Conservation (phyloP, 116 monocot species). For the Posidonia oceanica region DNA sequence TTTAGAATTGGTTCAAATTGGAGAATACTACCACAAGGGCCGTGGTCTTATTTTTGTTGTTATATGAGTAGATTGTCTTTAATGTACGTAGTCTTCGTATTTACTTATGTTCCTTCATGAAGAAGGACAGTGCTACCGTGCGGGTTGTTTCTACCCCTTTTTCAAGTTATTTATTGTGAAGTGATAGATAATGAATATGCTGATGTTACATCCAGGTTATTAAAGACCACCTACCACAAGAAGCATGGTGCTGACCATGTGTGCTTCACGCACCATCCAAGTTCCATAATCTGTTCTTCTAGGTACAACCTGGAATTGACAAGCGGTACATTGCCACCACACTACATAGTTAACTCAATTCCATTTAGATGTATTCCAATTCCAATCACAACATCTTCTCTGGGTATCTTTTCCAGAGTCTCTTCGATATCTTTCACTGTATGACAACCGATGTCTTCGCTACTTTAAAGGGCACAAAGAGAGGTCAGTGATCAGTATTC, state of each 20-base stretch:
- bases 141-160: too few relatives aligned
- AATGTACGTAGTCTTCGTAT: too few relatives aligned
- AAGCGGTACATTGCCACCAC: conserved; percentile 19
- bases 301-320: conserved; percentile 72
- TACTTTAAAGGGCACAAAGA: conserved; percentile 95
- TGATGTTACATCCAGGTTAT: conserved; percentile 37
- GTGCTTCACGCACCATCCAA: conserved; percentile 97
- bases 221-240: conserved; percentile 95
- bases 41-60: too few relatives aligned
- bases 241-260: conserved; percentile 86
- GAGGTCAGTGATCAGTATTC: conserved; percentile 25
- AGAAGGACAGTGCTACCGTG: too few relatives aligned
- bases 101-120: too few relatives aligned
- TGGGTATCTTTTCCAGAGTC: conserved; percentile 34
- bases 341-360: not conserved
- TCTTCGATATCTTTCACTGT: conserved; percentile 83
- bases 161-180: too few relatives aligned
- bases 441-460: conserved; percentile 90
- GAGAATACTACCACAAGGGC: too few relatives aligned
- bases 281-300: conserved; percentile 92
- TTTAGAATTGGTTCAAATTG: too few relatives aligned
- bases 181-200: too few relatives aligned
- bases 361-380: not conserved
- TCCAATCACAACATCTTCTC: not conserved
- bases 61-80: too few relatives aligned